Evolutionary conservation across 345 rosid species (phyloP).

Genomic region (Citrus hindsii): DNA sequence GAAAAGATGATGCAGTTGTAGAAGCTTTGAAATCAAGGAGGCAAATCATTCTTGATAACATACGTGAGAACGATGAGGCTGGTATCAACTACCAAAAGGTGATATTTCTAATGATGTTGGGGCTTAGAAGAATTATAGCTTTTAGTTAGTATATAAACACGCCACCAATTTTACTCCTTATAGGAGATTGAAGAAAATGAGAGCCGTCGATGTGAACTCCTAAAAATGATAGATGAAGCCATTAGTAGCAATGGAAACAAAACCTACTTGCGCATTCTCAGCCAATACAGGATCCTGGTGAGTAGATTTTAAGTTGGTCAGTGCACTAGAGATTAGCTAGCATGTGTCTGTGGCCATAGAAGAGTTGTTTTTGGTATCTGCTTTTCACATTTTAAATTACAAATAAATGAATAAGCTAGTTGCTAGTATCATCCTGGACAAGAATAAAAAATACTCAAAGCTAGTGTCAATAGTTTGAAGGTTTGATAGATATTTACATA

Average conservation of each 20-base stretch:
- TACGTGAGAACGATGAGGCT: conserved; percentile 94
- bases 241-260: conserved; percentile 71
- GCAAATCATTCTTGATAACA: conserved; percentile 92
- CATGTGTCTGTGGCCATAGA: background rate
- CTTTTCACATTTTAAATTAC: background rate
- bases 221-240: conserved; percentile 84
- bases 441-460: background rate
- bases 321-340: background rate
- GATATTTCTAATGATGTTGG: conserved; percentile 15
- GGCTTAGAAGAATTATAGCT: background rate
- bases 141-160: conserved; percentile 8
- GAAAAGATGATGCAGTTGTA: conserved; percentile 52
- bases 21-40: conserved; percentile 70
- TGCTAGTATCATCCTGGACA: background rate
- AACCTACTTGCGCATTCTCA: conserved; percentile 81
- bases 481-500: background rate
- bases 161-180: conserved; percentile 13
- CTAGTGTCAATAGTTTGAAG: background rate
- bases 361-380: background rate
- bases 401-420: background rate
- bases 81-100: conserved; percentile 80
- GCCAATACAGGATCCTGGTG: conserved; percentile 93
- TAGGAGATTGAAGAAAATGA: conserved; percentile 92
- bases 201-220: conserved; percentile 71
- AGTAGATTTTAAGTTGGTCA: conserved; percentile 25